phyloP scores from a whole-genome alignment of 2,329 filamentous ascomycete species.

The Zymoseptoria crescenta region DNA sequence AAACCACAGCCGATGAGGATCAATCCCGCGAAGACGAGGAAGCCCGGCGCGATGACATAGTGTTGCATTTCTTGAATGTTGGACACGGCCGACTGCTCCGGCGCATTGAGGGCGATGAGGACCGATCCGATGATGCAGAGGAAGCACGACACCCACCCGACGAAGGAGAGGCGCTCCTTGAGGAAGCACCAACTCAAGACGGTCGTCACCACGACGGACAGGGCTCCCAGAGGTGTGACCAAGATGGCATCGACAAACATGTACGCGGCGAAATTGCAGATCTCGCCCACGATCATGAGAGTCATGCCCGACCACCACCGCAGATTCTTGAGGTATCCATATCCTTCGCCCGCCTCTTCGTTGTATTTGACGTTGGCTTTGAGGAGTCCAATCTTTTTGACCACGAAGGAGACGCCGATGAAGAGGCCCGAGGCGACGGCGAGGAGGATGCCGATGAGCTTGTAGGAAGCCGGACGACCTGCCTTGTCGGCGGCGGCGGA shows the following conservation, averaged over 20 bases:
- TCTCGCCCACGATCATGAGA: conserved; percentile 91
- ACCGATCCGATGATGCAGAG: conserved; percentile 89
- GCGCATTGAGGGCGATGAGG: conserved; percentile 90
- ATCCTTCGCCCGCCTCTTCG: conserved; percentile 90
- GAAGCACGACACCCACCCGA: conserved; percentile 94
- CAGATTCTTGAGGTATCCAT: conserved; percentile 89
- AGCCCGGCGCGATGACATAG: conserved; percentile 79
- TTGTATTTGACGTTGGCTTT: conserved; percentile 95
- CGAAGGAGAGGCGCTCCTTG: conserved; percentile 89
- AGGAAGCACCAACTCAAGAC: conserved; percentile 89
- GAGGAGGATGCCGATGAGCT: conserved; percentile 76
- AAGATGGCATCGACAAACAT: conserved; percentile 94
- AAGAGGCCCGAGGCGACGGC: conserved; percentile 84
- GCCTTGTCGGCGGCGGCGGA: conserved; percentile 12
- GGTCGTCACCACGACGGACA: conserved; percentile 87
- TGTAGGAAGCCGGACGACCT: conserved; percentile 57
- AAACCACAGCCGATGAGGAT: conserved; percentile 66
- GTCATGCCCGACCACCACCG: conserved; percentile 97
- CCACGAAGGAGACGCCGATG: conserved; percentile 88
- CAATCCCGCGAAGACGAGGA: conserved; percentile 75
- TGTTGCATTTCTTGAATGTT: conserved; percentile 88
- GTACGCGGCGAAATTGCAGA: conserved; percentile 96
- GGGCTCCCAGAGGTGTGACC: conserved; percentile 82
- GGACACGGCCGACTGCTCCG: conserved; percentile 71
- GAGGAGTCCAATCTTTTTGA: conserved; percentile 88